Conservation (phyloP, 345 rosid species). For the Sisymbrium altissimum region DNA sequence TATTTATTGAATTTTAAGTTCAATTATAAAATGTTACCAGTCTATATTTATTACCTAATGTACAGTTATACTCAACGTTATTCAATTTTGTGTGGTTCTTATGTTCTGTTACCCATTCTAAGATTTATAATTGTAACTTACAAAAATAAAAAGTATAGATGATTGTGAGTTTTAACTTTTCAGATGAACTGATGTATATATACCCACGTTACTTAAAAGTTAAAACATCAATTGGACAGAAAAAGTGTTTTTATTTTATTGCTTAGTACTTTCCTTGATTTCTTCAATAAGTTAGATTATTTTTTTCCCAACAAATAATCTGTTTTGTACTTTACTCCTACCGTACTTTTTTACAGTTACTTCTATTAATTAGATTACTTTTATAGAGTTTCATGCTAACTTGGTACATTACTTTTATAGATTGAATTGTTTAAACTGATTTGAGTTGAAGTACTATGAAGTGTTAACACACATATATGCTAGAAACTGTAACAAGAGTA, state of each 20-base stretch:
- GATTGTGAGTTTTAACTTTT: background rate
- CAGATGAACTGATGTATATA: background rate
- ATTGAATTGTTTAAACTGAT: background rate
- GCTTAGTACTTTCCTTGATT: conserved; percentile 12
- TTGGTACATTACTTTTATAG: background rate
- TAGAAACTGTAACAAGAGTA: background rate
- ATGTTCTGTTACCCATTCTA: background rate
- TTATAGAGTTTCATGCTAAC: no score
- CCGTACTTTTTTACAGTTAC: background rate
- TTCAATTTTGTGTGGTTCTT: background rate
- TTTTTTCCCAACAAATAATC: background rate
- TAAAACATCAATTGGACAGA: background rate
- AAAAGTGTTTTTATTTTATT: background rate
- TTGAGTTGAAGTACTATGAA: background rate
- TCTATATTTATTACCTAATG: no score
- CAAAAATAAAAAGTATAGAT: background rate
- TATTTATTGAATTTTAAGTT: background rate
- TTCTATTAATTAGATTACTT: no score
- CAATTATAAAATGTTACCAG: background rate
- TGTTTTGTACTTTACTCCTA: background rate
- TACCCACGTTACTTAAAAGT: background rate
- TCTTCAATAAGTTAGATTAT: conserved; percentile 4
- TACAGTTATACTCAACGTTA: background rate
- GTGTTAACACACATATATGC: no score
- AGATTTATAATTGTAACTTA: background rate